phyloP scores from a whole-genome alignment of 2,329 filamentous ascomycete genomes.

The Colletotrichum coccodes region DNA sequence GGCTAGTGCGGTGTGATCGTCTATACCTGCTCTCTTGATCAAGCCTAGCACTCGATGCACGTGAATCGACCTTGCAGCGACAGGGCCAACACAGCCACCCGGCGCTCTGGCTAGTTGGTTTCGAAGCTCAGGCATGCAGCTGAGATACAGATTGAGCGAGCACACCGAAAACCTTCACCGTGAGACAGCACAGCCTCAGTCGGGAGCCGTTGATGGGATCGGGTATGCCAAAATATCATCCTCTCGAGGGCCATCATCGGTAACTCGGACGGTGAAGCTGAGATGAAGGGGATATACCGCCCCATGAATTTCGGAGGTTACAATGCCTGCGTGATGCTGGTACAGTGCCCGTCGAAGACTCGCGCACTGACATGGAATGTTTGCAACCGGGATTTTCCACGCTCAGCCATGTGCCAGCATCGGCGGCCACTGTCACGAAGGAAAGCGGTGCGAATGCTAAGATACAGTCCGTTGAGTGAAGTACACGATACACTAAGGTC shows the following conservation, averaged over 20 bases:
- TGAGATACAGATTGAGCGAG: not conserved
- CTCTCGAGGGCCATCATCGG: too few species aligned
- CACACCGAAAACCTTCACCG: constrained; percentile 1
- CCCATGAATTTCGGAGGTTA: not conserved
- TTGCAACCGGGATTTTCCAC: not conserved
- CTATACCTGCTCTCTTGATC: not conserved
- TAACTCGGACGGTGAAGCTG: not conserved
- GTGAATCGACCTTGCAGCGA: not conserved
- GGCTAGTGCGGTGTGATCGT: not conserved
- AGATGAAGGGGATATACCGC: not conserved
- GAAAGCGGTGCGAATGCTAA: not conserved
- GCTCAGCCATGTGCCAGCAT: not conserved
- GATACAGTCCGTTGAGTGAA: not conserved
- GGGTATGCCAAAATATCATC: not conserved
- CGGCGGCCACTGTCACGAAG: not conserved
- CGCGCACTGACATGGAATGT: constrained; percentile 7
- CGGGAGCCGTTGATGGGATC: not conserved
- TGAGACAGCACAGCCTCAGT: constrained; percentile 16
- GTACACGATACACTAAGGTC: not conserved
- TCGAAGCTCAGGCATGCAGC: not conserved
- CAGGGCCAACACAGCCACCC: not conserved
- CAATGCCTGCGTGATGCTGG: not conserved
- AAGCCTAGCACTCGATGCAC: not conserved
- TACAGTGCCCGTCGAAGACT: not conserved
- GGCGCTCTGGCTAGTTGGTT: not conserved